These are phyloP conservation scores for Grosmannia huntii DNA, from an alignment of 2,329 filamentous ascomycete genomes.

Conservation along the genomic window DNA sequence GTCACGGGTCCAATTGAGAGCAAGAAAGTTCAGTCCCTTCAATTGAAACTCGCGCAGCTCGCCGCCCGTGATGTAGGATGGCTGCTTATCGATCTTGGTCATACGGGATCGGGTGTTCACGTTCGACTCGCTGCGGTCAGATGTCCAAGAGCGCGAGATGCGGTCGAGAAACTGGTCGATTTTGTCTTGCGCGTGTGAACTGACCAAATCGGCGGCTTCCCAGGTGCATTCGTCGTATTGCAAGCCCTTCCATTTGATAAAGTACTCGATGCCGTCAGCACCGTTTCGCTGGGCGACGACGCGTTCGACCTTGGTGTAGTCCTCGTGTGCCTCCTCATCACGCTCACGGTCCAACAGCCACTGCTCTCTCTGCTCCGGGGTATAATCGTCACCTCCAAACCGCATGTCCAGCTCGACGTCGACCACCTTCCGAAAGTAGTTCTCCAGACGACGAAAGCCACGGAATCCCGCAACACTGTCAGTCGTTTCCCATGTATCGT, in stretches of 20 bases:
- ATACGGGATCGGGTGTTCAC: conserved; percentile 61
- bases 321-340: conserved; percentile 73
- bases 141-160: conserved; percentile 65
- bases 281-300: conserved; percentile 75
- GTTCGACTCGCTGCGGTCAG: conserved; percentile 66
- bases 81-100: conserved; percentile 65
- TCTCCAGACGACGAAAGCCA: conserved; percentile 81
- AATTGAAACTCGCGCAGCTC: conserved; percentile 88
- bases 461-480: conserved; percentile 63
- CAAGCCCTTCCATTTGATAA: conserved; percentile 92
- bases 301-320: conserved; percentile 86
- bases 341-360: conserved; percentile 92
- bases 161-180: conserved; percentile 88
- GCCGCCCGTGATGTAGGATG: conserved; percentile 71
- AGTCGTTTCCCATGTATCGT: conserved; percentile 87
- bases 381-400: conserved; percentile 59
- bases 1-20: conserved; percentile 86
- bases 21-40: conserved; percentile 86
- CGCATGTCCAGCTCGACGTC: conserved; percentile 67
- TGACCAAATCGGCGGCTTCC: conserved; percentile 62
- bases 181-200: conserved; percentile 68
- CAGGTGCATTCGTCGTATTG: conserved; percentile 93
- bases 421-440: conserved; percentile 80
- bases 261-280: conserved; percentile 76
- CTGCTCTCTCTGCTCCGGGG: conserved; percentile 79